Evolutionary conservation across 2,329 filamentous ascomycete species (phyloP), one percentile per base, ranked within the genome.

Genomic region (Epichloe baconii): DNA sequence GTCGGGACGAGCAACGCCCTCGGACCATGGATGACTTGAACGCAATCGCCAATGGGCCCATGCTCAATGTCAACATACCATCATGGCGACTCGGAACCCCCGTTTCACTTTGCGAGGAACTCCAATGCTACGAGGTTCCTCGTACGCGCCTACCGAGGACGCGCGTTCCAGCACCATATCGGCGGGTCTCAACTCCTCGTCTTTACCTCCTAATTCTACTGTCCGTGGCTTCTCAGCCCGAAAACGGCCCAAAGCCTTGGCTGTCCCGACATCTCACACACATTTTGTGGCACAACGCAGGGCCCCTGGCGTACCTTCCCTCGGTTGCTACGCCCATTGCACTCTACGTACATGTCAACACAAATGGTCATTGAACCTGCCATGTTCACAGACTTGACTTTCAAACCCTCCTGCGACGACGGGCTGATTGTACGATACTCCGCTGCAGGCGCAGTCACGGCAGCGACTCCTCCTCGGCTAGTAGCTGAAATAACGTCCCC

Each of bases 401-500:
- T 85, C 57, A 85, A 88, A 57, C 88, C 91, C 46, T 69, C 70
- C n/a, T 84, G 80, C 58, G 87, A 97, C 64, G 82, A 95, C 63
- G 78, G 79, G 45, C 74, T 83, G 1, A 82, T 95, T 52, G 91
- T 98, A 21, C 85, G 88, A 52, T 95, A 94, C 65, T 83, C 87
- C 17, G 70, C 74, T 4, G 80, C 80, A 11, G 82, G 83, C 47
- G 79, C 88, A 42, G 90, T 98, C 19, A 84, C 83, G 34, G 93
- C 93, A 36, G 93, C 93, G 14, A 96, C 89, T 0, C 89, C 91
- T 2, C 83, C 90, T 3, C 84, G 93, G 12, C 80, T 98, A 38
- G 87, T 98, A 47, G 90, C 91, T 12, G 90, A 98, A 68, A 96
- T 98, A 56, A 97, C 93, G 0, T 97, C 93, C 0, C 88, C 93